Evolutionary conservation across 2,329 filamentous ascomycete species (phyloP).

Genomic region (Scedosporium boydii): DNA sequence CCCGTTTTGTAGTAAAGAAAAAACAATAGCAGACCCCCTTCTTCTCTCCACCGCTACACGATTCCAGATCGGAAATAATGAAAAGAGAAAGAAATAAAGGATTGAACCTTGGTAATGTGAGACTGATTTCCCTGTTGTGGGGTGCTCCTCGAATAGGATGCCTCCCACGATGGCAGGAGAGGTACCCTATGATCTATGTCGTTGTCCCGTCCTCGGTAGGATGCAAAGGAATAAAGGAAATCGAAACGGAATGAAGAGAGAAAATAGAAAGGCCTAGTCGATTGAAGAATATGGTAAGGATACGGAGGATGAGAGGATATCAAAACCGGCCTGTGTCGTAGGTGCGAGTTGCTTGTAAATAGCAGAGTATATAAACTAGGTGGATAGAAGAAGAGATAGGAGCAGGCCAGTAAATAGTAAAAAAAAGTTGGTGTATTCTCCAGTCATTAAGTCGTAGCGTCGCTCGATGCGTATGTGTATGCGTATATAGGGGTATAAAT

Average conservation of each 20-base stretch:
- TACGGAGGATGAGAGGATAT: background rate
- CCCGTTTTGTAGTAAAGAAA: background rate
- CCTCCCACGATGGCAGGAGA: background rate
- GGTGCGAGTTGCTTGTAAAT: background rate
- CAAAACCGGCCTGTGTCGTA: background rate
- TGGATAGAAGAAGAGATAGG: background rate
- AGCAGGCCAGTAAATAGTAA: background rate
- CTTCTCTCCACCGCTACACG: background rate
- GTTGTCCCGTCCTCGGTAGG: background rate
- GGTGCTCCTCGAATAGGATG: background rate
- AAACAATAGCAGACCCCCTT: background rate
- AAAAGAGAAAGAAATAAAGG: constrained; percentile 2
- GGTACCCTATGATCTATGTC: background rate
- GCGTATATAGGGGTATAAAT: constrained; percentile 3
- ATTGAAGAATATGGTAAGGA: background rate
- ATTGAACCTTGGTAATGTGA: background rate
- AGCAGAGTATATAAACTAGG: background rate
- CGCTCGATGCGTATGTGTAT: constrained; percentile 2
- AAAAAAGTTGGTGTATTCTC: background rate
- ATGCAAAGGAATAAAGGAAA: background rate
- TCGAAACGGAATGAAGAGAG: background rate
- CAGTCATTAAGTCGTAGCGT: constrained; percentile 5
- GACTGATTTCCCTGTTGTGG: background rate
- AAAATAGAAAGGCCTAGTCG: background rate
- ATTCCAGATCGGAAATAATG: background rate